Conservation (phyloP, 768 basidiomycete species). For the Agrocybe pediades region DNA sequence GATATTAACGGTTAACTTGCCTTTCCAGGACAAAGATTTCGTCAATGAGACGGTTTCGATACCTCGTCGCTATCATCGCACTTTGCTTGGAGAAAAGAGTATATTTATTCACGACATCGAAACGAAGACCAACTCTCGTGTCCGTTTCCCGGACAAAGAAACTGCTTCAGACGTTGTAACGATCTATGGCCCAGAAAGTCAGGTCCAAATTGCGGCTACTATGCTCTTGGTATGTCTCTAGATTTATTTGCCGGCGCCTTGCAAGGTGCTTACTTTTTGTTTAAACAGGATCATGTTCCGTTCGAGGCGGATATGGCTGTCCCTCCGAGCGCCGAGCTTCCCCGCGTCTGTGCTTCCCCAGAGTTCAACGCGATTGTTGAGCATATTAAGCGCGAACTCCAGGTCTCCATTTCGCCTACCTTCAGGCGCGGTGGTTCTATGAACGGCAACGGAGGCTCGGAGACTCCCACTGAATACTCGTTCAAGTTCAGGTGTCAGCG, state of each 20-base stretch:
- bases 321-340: slow-evolving; percentile 80
- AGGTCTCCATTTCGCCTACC: slow-evolving; percentile 86
- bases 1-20: background rate
- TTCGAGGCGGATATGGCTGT: slow-evolving; percentile 95
- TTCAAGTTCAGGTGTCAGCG: slow-evolving; percentile 97
- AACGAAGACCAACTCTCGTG: slow-evolving; percentile 90
- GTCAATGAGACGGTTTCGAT: slow-evolving; percentile 92
- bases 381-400: slow-evolving; percentile 89
- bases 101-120: slow-evolving; percentile 99
- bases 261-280: slow-evolving; percentile 2
- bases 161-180: slow-evolving; percentile 91
- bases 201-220: slow-evolving; percentile 94
- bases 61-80: slow-evolving; percentile 93
- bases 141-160: slow-evolving; percentile 93
- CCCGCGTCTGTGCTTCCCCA: slow-evolving; percentile 70
- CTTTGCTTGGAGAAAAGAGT: slow-evolving; percentile 91
- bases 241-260: background rate
- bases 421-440: slow-evolving; percentile 53
- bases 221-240: slow-evolving; percentile 81
- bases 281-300: slow-evolving; percentile 84
- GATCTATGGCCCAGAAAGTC: slow-evolving; percentile 97
- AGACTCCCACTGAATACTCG: slow-evolving; percentile 74
- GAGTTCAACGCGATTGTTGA: slow-evolving; percentile 89
- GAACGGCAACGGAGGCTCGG: slow-evolving; percentile 49
- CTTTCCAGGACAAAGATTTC: slow-evolving; percentile 89